A percentile compares a stretch with the other conserved stretches of the same genome.
These are phyloP conservation scores for Fusarium agapanthi DNA, from an alignment of 2,329 filamentous ascomycete genomes.

Conservation along the genomic window DNA sequence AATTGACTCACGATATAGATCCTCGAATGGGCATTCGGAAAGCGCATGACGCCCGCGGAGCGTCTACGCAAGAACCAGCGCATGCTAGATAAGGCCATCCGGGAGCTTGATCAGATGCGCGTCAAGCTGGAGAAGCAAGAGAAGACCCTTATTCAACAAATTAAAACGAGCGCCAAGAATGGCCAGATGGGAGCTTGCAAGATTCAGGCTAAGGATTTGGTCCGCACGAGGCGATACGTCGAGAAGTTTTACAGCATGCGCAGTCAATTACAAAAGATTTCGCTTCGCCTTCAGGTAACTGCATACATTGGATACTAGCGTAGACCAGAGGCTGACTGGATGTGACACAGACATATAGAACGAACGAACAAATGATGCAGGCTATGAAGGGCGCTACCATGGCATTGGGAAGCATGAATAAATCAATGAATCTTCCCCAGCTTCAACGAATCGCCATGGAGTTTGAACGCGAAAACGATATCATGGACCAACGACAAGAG, in stretches of 20 bases:
- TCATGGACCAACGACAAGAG: constrained; percentile 98
- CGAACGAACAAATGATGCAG: constrained; percentile 99
- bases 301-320: neutral
- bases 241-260: constrained; percentile 99
- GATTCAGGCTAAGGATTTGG: constrained; percentile 97
- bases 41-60: constrained; percentile 97
- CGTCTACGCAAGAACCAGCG: constrained; percentile 93
- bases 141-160: constrained; percentile 94
- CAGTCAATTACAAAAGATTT: constrained; percentile 96
- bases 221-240: constrained; percentile 90
- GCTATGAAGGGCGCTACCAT: constrained; percentile 98
- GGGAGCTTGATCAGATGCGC: constrained; percentile 93
- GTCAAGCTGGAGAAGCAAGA: constrained; percentile 98
- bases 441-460: constrained; percentile 98
- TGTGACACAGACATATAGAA: constrained; percentile 80
- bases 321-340: constrained; percentile 16
- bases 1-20: constrained; percentile 64
- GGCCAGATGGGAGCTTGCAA: constrained; percentile 98
- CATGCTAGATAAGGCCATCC: constrained; percentile 95
- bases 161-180: constrained; percentile 98
- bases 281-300: constrained; percentile 85
- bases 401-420: constrained; percentile 95
- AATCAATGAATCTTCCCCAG: constrained; percentile 95
- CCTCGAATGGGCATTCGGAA: constrained; percentile 98
- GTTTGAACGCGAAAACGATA: constrained; percentile 97